Base-by-base conservation (phyloP, 2,329 filamentous ascomycete genomes). In the Hypoxylon sp. region DNA sequence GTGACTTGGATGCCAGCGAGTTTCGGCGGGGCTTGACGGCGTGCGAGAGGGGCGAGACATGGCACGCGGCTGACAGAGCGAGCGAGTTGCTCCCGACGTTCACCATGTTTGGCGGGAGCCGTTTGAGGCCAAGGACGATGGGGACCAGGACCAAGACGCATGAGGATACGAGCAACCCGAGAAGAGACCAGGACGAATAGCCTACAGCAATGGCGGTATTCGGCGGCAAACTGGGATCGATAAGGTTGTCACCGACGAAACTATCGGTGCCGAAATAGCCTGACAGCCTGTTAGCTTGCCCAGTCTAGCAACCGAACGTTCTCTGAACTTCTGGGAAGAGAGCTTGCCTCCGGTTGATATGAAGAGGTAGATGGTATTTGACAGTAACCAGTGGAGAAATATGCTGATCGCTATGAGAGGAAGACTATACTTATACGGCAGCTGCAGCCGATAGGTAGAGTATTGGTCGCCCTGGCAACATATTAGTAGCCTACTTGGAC, bases 381-480 rank as follows among this genome's bases (percentile, higher is more conserved):
- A 82, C 4, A 80, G 71, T 2, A 82, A 61, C 80, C 80, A 83
- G 51, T 83, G 80, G 14, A 82, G 70, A 11, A 79, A 20, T 9
- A 72, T 73, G 6, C 76, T 78, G 1, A 74, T 40, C 2, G 64
- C 33, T 6, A 81, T 71, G 2, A 82, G 70, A 2, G 80, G 76
- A 1, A 82, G 38, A 14, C 73, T 76, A 54, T 80, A 83, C 42
- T 72, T 75, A 61, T 78, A 81, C 0, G 81, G 80, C 4, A 83
- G 57, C 22, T 78, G 77, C 3, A 83, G 75, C 22, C 75, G 76
- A 55, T 80, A 80, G 0, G 74, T 78, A 1, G 74, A 76, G 7
- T 73, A 70, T 66, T 83, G 80, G 1, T 69, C 22, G 0, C 73
- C 75, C 65, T 70, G n/a, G n/a, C n/a, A 38, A 14, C 30, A 1